A percentile compares a stretch with the other conserved stretches of the same genome.
Evolutionary conservation across 768 basidiomycete species (phyloP).

Genomic region (Hysterangium stoloniferum): DNA sequence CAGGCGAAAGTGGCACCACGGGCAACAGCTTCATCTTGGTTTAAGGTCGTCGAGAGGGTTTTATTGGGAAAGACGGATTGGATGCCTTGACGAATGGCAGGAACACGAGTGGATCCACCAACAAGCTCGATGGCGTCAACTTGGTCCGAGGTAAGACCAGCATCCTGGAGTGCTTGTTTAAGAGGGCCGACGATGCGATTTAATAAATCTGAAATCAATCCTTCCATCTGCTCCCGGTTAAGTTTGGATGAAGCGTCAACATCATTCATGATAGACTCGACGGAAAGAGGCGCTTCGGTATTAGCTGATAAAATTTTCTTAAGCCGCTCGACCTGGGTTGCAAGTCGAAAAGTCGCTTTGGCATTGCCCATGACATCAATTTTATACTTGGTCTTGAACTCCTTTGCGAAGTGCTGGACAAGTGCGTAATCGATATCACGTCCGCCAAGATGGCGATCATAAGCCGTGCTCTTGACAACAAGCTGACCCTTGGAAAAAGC

Average conservation of each 20-base stretch:
- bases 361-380: constrained; percentile 89
- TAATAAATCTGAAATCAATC: constrained; percentile 66
- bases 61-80: constrained; percentile 77
- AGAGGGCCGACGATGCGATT: constrained; percentile 71
- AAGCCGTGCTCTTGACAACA: constrained; percentile 78
- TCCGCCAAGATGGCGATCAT: constrained; percentile 90
- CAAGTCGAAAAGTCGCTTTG: constrained; percentile 89
- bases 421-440: constrained; percentile 94
- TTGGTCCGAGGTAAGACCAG: constrained; percentile 74
- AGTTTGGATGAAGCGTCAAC: constrained; percentile 86
- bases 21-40: constrained; percentile 96
- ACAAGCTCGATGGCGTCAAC: constrained; percentile 90
- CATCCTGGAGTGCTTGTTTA: constrained; percentile 69
- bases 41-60: constrained; percentile 80
- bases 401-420: constrained; percentile 77
- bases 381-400: constrained; percentile 95
- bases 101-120: constrained; percentile 89
- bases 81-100: constrained; percentile 84
- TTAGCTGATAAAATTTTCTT: constrained; percentile 98
- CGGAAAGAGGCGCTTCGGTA: constrained; percentile 77
- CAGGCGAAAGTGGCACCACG: constrained; percentile 96
- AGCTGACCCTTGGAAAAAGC: constrained; percentile 94
- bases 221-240: constrained; percentile 74
- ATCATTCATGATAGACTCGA: constrained; percentile 96
- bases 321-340: constrained; percentile 82